A percentile compares a stretch with the other conserved stretches of the same genome.
Conservation (phyloP, 139 green algal species). For the Haematococcus sp. region DNA sequence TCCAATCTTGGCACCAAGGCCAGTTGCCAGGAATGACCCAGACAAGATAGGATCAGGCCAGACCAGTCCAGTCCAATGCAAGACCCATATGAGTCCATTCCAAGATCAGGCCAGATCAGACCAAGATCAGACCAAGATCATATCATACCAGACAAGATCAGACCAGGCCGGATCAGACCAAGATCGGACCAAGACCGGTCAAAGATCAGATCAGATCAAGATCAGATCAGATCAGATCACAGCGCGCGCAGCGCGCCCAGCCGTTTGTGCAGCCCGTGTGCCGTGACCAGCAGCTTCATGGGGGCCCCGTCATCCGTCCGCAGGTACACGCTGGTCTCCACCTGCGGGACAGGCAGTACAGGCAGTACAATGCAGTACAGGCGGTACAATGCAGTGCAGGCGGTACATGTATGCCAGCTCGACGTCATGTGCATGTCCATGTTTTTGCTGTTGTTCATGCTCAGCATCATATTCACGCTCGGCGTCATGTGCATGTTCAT, state of each 20-base stretch:
- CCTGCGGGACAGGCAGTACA: not conserved
- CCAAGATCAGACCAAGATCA: not conserved
- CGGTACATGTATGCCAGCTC: not conserved
- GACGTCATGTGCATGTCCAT: not conserved
- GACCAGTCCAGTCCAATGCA: too few species aligned
- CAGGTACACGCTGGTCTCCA: not conserved
- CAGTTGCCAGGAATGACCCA: too few species aligned
- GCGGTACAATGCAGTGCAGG: too few species aligned
- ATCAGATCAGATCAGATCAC: not conserved
- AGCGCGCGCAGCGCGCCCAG: slow-evolving; percentile 57
- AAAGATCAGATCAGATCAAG: not conserved
- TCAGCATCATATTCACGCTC: not conserved
- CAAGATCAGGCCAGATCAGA: not conserved
- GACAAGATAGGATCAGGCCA: too few species aligned
- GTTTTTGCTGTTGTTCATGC: not conserved
- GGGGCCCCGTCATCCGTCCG: not conserved
- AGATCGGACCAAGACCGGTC: not conserved
- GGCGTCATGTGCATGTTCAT: not conserved
- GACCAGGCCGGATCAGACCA: not conserved
- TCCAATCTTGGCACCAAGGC: too few species aligned
- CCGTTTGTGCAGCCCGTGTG: slow-evolving; percentile 67
- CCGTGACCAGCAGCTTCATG: slow-evolving; percentile 13
- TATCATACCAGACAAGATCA: not conserved
- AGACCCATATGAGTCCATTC: too few species aligned
- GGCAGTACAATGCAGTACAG: not conserved